These are phyloP conservation scores for Exophiala mesophila DNA, from an alignment of 2,329 filamentous ascomycete species.

Conservation along the genomic window DNA sequence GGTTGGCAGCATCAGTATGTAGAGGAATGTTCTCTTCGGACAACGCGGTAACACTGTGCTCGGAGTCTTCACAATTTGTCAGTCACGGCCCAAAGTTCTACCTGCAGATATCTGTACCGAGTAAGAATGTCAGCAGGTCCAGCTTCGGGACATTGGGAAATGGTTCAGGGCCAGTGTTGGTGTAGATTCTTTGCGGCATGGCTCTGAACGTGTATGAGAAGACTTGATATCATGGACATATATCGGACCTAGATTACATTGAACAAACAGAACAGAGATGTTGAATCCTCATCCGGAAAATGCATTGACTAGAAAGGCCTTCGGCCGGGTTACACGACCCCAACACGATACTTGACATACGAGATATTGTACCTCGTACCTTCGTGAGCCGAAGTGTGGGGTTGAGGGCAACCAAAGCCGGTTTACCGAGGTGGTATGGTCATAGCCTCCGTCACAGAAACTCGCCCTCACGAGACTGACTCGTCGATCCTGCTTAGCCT, in stretches of 20 bases:
- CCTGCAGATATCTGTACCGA: conserved; percentile 13
- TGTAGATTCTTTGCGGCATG: conserved; percentile 19
- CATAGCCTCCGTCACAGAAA: too few relatives aligned
- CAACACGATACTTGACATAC: too few relatives aligned
- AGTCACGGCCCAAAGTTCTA: background rate
- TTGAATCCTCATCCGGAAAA: too few relatives aligned
- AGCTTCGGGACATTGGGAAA: conserved; percentile 22
- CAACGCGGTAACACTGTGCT: conserved; percentile 11
- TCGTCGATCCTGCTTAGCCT: too few relatives aligned
- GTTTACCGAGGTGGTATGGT: conserved; percentile 1
- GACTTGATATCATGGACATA: too few relatives aligned
- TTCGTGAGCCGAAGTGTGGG: conserved; percentile 1
- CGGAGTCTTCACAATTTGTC: conserved; percentile 13
- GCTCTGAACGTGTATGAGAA: too few relatives aligned
- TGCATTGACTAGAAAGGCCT: too few relatives aligned
- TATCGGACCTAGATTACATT: too few relatives aligned
- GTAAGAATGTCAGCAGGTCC: conserved; percentile 22
- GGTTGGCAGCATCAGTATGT: conserved; percentile 55
- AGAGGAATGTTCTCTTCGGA: conserved; percentile 47
- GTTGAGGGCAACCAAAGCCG: background rate
- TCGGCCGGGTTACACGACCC: too few relatives aligned
- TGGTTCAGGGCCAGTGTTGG: conserved; percentile 8
- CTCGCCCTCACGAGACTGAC: too few relatives aligned
- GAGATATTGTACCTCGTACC: too few relatives aligned
- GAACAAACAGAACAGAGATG: too few relatives aligned